These are phyloP conservation scores for Malassezia nana DNA, from an alignment of 1,284 basidiomycete species.

Conservation along the genomic window DNA sequence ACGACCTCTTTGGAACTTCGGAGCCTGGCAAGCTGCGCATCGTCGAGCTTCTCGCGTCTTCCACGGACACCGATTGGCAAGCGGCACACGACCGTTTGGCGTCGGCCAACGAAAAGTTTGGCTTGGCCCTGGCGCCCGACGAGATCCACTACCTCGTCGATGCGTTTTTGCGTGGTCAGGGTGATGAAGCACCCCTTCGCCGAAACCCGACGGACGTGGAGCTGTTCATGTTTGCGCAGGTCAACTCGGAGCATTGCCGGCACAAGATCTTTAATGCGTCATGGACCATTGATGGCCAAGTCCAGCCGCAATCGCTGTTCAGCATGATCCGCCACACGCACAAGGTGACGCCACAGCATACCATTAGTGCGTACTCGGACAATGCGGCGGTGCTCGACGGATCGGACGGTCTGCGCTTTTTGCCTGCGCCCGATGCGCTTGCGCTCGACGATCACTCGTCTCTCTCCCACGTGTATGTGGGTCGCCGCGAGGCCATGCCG, in stretches of 20 bases:
- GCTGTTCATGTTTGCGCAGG: conserved; percentile 99
- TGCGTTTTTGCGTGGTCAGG: conserved; percentile 59
- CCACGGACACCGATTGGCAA: conserved; percentile 18
- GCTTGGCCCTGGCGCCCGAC: conserved; percentile 76
- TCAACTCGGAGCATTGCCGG: conserved; percentile 98
- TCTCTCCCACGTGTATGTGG: conserved; percentile 23
- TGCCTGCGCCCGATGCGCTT: conserved; percentile 51
- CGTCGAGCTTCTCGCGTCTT: conserved; percentile 54
- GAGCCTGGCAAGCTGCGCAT: conserved; percentile 62
- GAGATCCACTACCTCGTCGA: conserved; percentile 89
- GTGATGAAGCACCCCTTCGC: conserved; percentile 36
- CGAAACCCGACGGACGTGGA: conserved; percentile 71
- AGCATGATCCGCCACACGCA: conserved; percentile 98
- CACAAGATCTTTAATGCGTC: conserved; percentile 99
- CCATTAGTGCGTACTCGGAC: conserved; percentile 93
- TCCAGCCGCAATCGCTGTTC: conserved; percentile 73
- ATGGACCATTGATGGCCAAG: conserved; percentile 73
- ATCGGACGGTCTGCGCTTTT: conserved; percentile 65
- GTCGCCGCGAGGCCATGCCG: conserved; percentile 57
- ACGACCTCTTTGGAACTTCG: conserved; percentile 63
- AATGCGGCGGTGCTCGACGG: conserved; percentile 92
- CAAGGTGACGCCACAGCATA: conserved; percentile 58
- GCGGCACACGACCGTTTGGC: conserved; percentile 53
- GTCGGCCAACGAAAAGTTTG: conserved; percentile 71
- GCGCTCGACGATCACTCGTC: background rate